These are phyloP conservation scores for Juglanconis oblonga DNA, from an alignment of 2,329 filamentous ascomycete species.

Conservation along the genomic window DNA sequence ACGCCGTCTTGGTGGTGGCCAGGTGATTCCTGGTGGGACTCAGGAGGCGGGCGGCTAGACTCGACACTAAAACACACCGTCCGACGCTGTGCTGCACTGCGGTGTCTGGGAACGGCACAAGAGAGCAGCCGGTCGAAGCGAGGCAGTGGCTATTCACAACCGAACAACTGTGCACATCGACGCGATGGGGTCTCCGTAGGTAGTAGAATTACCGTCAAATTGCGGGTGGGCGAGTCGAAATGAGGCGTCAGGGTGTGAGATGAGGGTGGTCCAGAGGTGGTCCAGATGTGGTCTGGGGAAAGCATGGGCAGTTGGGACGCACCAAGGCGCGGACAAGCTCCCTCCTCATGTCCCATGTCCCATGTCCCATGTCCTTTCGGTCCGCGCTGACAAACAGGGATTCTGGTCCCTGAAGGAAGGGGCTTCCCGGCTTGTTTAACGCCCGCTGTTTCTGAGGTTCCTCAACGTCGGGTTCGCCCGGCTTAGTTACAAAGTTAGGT, in stretches of 20 bases:
- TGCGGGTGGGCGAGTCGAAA: constrained; percentile 5
- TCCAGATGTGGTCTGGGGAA: not conserved
- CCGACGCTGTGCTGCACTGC: not conserved
- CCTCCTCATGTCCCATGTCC: not conserved
- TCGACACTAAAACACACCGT: not conserved
- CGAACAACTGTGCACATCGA: not conserved
- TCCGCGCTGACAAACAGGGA: not conserved
- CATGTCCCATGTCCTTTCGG: not conserved
- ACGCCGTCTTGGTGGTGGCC: not conserved
- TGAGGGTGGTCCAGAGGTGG: constrained; percentile 2
- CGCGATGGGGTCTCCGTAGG: not conserved
- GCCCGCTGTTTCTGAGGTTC: not conserved
- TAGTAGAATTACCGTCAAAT: constrained; percentile 6
- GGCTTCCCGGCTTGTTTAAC: not conserved
- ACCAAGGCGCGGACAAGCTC: too few relatives aligned
- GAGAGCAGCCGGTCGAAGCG: not conserved
- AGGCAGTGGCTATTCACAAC: not conserved
- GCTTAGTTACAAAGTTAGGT: not conserved
- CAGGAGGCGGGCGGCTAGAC: not conserved
- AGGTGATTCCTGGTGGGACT: not conserved
- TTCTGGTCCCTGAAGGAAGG: not conserved
- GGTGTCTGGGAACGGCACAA: not conserved
- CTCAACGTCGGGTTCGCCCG: not conserved
- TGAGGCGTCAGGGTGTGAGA: constrained; percentile 6
- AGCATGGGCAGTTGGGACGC: not conserved